Conservation (phyloP, 2,329 filamentous ascomycete genomes). For the Endocalyx cinctus region DNA sequence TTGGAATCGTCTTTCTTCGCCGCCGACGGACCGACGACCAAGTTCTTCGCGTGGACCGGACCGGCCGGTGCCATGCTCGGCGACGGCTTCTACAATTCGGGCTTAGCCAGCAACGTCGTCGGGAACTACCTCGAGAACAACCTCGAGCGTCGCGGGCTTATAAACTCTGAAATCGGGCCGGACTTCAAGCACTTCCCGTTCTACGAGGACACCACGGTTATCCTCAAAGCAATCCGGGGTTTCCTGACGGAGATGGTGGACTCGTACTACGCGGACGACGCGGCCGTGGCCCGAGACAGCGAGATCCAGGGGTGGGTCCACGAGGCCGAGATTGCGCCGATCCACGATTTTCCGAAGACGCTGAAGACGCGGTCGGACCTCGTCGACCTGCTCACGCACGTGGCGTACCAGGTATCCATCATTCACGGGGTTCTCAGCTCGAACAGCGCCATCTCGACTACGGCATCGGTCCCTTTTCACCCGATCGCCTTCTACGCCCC, state of each 20-base stretch:
- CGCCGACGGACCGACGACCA: slow-evolving; percentile 25
- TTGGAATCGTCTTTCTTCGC: slow-evolving; percentile 23
- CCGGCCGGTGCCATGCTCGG: slow-evolving; percentile 24
- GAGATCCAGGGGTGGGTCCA: slow-evolving; percentile 41
- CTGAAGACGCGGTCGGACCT: slow-evolving; percentile 23
- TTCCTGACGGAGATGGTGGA: slow-evolving; percentile 39
- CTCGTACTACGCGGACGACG: slow-evolving; percentile 36
- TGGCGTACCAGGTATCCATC: slow-evolving; percentile 31
- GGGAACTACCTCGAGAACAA: too few relatives aligned
- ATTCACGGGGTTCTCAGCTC: slow-evolving; percentile 40
- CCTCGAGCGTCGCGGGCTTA: slow-evolving; percentile 35
- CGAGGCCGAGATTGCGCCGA: slow-evolving; percentile 34
- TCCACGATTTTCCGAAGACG: slow-evolving; percentile 37
- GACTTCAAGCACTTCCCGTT: slow-evolving; percentile 38
- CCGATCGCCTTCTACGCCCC: slow-evolving; percentile 35
- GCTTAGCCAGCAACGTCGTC: too few relatives aligned
- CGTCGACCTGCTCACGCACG: slow-evolving; percentile 37
- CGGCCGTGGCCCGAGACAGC: slow-evolving; percentile 27
- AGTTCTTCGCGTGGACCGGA: slow-evolving; percentile 27
- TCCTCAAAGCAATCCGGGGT: slow-evolving; percentile 29
- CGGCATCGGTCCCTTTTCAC: slow-evolving; percentile 36
- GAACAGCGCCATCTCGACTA: slow-evolving; percentile 31
- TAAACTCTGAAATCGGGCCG: slow-evolving; percentile 30
- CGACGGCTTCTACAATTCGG: too few relatives aligned
- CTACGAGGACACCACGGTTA: slow-evolving; percentile 35